phyloP scores from a whole-genome alignment of 257 asterid genomes.

The Nicotiana sylvestris region DNA sequence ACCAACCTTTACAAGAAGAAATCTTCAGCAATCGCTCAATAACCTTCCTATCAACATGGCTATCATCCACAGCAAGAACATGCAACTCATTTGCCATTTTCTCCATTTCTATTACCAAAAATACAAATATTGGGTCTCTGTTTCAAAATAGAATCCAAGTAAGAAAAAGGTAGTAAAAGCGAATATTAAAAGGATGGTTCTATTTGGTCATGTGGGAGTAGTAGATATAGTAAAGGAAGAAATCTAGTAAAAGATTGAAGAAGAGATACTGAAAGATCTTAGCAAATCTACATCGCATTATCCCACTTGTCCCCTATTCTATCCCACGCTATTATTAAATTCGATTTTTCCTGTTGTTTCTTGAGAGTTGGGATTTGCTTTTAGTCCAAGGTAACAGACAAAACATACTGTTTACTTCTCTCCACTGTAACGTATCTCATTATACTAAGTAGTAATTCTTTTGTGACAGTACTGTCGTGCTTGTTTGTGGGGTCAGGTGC shows the following conservation, averaged over 20 bases:
- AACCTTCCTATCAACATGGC: constrained; percentile 66
- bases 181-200: not conserved
- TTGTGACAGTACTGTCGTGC: not conserved
- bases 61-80: constrained; percentile 88
- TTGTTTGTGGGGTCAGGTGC: not conserved
- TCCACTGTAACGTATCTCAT: not conserved
- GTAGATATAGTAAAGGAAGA: constrained; percentile 48
- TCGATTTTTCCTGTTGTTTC: not conserved
- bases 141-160: not conserved
- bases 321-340: not conserved
- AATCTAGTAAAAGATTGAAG: constrained; percentile 52
- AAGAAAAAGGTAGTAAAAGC: not conserved
- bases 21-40: constrained; percentile 62
- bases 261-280: constrained; percentile 57
- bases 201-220: constrained; percentile 20
- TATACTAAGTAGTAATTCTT: too few relatives aligned
- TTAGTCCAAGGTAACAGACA: not conserved
- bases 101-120: constrained; percentile 5
- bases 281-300: constrained; percentile 64
- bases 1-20: constrained; percentile 70
- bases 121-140: not conserved
- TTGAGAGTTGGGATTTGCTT: not conserved
- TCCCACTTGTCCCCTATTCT: constrained; percentile 55
- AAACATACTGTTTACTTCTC: not conserved
- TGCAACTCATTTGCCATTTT: constrained; percentile 50